Evolutionary conservation across 805 yeast genomes (phyloP).

Genomic region (Saccharomycopsis sp.): DNA sequence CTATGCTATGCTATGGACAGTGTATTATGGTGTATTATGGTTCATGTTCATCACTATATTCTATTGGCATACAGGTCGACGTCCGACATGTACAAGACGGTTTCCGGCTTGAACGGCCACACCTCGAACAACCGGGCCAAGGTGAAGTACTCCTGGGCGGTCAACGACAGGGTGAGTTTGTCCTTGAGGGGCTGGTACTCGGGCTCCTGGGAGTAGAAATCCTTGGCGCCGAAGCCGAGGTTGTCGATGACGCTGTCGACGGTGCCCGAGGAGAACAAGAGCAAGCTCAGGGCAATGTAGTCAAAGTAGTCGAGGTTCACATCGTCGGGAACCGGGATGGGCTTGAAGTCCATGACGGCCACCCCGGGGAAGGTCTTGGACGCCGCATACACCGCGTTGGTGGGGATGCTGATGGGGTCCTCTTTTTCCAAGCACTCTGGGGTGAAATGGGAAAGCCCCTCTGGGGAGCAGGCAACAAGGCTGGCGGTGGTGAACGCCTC

Average conservation of each 20-base stretch:
- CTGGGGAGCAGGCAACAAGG: conserved; percentile 38
- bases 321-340: conserved; percentile 28
- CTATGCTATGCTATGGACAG: too few relatives aligned
- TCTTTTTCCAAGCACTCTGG: conserved; percentile 10
- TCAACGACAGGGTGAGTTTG: conserved; percentile 40
- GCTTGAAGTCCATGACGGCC: conserved; percentile 50
- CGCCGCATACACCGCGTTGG: conserved; percentile 23
- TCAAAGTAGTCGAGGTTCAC: conserved; percentile 54
- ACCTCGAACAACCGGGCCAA: conserved; percentile 44
- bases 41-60: too few relatives aligned
- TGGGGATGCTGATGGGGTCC: conserved; percentile 28
- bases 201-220: conserved; percentile 33
- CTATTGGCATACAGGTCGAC: too few relatives aligned
- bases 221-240: conserved; percentile 77
- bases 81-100: conserved; percentile 33
- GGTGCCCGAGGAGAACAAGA: too few relatives aligned
- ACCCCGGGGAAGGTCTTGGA: conserved; percentile 20
- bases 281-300: conserved; percentile 52
- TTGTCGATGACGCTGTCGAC: conserved; percentile 38
- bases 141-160: conserved; percentile 43
- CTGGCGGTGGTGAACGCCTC: conserved; percentile 54
- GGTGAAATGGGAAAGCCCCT: conserved; percentile 22
- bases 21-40: too few relatives aligned
- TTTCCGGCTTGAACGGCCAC: conserved; percentile 93
- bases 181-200: conserved; percentile 32